A percentile compares a stretch with the other conserved stretches of the same genome.
Conservation (phyloP, 78 protist genomes). For the Creolimax fragrantissima region DNA sequence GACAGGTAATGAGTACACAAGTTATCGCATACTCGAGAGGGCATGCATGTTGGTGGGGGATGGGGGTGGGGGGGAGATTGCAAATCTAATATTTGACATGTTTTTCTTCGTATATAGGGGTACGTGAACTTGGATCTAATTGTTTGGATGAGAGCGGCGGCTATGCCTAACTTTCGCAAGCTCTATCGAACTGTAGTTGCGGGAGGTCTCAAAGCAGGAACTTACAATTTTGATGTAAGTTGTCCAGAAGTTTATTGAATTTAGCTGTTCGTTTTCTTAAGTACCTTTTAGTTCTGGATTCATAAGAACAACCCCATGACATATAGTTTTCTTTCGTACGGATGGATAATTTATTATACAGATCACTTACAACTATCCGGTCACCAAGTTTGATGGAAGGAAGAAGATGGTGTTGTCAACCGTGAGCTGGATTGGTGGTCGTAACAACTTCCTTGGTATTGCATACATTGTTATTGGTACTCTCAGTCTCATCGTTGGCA, state of each 20-base stretch:
- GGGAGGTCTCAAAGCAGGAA: background rate
- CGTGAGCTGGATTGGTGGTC: conserved; percentile 93
- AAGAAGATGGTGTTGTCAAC: conserved; percentile 81
- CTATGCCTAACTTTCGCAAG: conserved; percentile 87
- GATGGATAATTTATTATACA: too few species aligned
- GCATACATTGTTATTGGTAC: conserved; percentile 75
- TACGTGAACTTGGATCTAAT: conserved; percentile 73
- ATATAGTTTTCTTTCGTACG: too few species aligned
- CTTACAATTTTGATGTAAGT: background rate
- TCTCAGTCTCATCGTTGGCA: conserved; percentile 58
- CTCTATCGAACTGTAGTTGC: conserved; percentile 50
- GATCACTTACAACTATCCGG: conserved; percentile 24
- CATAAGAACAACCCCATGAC: too few species aligned
- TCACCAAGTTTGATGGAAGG: conserved; percentile 52
- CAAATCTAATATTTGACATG: too few species aligned
- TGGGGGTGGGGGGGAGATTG: too few species aligned
- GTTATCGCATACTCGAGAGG: too few species aligned
- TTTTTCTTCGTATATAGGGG: conserved; percentile 15
- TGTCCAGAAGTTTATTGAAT: background rate
- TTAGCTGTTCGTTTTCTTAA: background rate
- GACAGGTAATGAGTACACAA: too few species aligned
- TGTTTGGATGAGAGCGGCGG: conserved; percentile 95
- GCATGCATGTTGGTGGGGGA: too few species aligned
- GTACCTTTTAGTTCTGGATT: too few species aligned
- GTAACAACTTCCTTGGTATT: conserved; percentile 77